Evolutionary conservation across 2,329 filamentous ascomycete genomes (phyloP), one percentile per base, ranked within the genome.

Genomic region (Thielaviopsis ethacetica): DNA sequence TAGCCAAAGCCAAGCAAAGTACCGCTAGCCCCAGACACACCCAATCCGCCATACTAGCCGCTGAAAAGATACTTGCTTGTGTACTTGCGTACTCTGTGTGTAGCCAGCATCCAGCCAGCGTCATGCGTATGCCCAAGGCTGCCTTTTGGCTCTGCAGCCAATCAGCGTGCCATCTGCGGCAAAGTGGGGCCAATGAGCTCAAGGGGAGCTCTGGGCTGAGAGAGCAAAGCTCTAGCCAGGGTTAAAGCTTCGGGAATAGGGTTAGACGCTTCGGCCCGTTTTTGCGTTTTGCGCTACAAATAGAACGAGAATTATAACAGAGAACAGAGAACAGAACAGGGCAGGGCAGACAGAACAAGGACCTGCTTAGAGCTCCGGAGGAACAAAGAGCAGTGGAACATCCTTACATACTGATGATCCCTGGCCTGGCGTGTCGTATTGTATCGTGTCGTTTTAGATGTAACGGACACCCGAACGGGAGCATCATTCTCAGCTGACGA

Each of bases 81-180:
- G 24, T 26, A 41, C n/a, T n/a, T n/a, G n/a, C n/a, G n/a, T n/a
- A n/a, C n/a, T 41, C 3, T 13, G 5, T 41, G 38, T 41, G 12
- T 13, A 41, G 38, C 38, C 38, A 6, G 38, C 4, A 27, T 7
- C 38, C 38, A 44, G 30, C 30, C 30, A 44, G 17, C 17, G 38
- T 44, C 38, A 54, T 60, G 62, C 62, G 62, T 63, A 59, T 61
- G 62, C 54, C 62, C 63, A 62, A 66, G 64, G 65, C 65, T 66
- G 65, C 65, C 65, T 66, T 65, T 64, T 57, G 59, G 59, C 62
- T 60, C 54, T 62, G 17, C 41, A 24, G 26, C 56, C 59, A 61
- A 61, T 61, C 56, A 61, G 24, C 10, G 21, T 7, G 6, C 34
- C 15, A 22, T 19, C 26, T 15, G 38, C 6, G 2, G 2, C 38